Conservation (phyloP, 495 filamentous ascomycete genomes). For the Hypoxylon perforatum region DNA sequence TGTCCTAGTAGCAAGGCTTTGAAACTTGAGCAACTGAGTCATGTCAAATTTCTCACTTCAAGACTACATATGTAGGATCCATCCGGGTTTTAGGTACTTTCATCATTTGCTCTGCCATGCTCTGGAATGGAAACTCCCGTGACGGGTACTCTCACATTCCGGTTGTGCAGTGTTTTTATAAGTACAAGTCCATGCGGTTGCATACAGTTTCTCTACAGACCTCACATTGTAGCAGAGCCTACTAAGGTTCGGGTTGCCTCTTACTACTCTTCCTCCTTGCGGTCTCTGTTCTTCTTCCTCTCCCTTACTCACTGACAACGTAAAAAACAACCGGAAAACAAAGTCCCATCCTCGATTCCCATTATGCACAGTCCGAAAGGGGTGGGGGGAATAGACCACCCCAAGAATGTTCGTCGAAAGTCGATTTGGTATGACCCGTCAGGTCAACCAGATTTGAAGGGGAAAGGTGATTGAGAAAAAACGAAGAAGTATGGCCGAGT, state of each 20-base stretch:
- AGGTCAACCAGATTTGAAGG: not conserved
- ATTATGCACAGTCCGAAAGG: constrained; percentile 24
- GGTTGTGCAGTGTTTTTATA: constrained; percentile 24
- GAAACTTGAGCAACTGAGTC: too few species aligned
- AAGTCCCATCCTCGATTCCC: not conserved
- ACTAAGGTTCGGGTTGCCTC: not conserved
- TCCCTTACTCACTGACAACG: too few species aligned
- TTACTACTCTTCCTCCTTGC: not conserved
- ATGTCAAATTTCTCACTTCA: too few species aligned
- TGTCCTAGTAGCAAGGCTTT: too few species aligned
- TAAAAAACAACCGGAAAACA: not conserved
- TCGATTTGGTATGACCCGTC: constrained; percentile 10
- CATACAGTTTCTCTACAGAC: constrained; percentile 1
- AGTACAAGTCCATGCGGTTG: constrained; percentile 19
- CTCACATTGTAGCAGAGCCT: not conserved
- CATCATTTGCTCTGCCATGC: constrained; percentile 6
- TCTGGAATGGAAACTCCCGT: constrained; percentile 12
- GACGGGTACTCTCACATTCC: constrained; percentile 26
- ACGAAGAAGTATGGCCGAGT: constrained; percentile 25
- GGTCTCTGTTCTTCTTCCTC: not conserved
- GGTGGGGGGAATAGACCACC: not conserved
- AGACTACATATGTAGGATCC: too few species aligned
- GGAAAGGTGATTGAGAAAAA: not conserved
- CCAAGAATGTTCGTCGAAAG: constrained; percentile 27
- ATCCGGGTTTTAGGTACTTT: not conserved